Evolutionary conservation across 179 eudicot species (phyloP).

Genomic region (Spergularia azorica): DNA sequence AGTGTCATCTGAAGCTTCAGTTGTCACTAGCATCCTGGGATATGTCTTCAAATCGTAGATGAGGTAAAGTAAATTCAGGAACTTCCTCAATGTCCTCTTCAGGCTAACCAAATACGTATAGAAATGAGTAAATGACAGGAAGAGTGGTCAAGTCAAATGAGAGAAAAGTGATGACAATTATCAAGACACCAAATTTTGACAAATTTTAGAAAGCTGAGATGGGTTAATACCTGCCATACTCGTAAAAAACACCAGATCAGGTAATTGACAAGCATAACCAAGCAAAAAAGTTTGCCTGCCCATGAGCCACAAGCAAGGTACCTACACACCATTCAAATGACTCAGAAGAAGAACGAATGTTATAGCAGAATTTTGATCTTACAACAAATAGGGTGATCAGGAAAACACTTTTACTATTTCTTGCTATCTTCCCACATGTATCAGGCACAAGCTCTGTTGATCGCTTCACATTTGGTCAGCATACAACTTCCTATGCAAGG

Average conservation of each 20-base stretch:
- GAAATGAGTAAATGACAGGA: conserved; percentile 4
- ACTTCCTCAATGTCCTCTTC: conserved; percentile 74
- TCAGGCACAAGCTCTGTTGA: too few relatives aligned
- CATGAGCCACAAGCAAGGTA: conserved; percentile 88
- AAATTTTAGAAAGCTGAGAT: conserved; percentile 5
- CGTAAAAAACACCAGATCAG: conserved; percentile 72
- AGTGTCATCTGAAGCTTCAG: conserved; percentile 10
- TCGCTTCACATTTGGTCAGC: too few relatives aligned
- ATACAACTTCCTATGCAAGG: too few relatives aligned
- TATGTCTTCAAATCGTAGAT: conserved; percentile 28
- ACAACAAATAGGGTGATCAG: background rate
- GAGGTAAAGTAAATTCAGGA: conserved; percentile 51
- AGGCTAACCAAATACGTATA: conserved; percentile 47
- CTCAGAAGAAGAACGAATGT: conserved; percentile 3
- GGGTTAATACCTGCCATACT: conserved; percentile 59
- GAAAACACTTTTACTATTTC: background rate
- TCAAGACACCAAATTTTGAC: background rate
- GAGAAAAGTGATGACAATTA: background rate
- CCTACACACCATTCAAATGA: conserved; percentile 42
- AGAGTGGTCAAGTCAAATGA: background rate
- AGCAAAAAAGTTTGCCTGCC: conserved; percentile 97
- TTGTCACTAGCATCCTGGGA: background rate
- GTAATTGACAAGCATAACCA: conserved; percentile 83
- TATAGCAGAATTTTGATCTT: background rate
- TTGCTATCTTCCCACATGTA: too few relatives aligned